Conservation (phyloP, 2,329 filamentous ascomycete species). For the Fusarium sp. region DNA sequence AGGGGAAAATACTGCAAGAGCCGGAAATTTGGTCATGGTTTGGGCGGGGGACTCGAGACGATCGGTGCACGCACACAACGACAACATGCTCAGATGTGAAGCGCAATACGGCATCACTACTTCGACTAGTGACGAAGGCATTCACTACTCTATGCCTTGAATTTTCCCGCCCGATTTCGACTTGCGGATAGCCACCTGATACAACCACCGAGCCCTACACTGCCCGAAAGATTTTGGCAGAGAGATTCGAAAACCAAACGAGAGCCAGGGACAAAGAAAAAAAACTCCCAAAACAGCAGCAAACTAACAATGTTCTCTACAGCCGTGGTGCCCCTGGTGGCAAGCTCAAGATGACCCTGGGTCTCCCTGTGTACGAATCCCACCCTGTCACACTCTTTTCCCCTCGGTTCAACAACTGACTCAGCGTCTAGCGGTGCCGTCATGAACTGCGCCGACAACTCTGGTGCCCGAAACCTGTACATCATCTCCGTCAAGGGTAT, state of each 20-base stretch:
- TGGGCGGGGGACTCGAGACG: conserved; percentile 28
- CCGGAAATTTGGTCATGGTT: conserved; percentile 19
- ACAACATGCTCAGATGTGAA: conserved; percentile 10
- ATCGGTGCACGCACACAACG: conserved; percentile 32
- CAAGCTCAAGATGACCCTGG: conserved; percentile 99
- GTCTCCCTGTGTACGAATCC: conserved; percentile 90
- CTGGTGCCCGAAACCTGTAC: conserved; percentile 97
- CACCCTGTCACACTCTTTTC: conserved; percentile 10
- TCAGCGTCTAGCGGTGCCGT: conserved; percentile 81
- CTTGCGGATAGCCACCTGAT: not conserved
- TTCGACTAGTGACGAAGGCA: conserved; percentile 4
- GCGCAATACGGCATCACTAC: conserved; percentile 2
- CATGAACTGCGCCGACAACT: conserved; percentile 99
- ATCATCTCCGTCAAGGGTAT: conserved; percentile 99
- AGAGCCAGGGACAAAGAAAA: conserved; percentile 16
- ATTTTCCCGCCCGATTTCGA: conserved; percentile 16
- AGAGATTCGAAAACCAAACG: conserved; percentile 11
- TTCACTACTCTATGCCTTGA: conserved; percentile 4
- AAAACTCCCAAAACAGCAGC: conserved; percentile 2
- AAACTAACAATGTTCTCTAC: conserved; percentile 50
- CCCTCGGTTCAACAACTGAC: conserved; percentile 33
- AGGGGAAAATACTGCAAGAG: conserved; percentile 9
- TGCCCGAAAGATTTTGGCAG: conserved; percentile 27
- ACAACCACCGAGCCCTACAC: not conserved
- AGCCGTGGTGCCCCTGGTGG: conserved; percentile 94